Evolutionary conservation across 257 asterid species (phyloP).

Genomic region (Plantago elongata): DNA sequence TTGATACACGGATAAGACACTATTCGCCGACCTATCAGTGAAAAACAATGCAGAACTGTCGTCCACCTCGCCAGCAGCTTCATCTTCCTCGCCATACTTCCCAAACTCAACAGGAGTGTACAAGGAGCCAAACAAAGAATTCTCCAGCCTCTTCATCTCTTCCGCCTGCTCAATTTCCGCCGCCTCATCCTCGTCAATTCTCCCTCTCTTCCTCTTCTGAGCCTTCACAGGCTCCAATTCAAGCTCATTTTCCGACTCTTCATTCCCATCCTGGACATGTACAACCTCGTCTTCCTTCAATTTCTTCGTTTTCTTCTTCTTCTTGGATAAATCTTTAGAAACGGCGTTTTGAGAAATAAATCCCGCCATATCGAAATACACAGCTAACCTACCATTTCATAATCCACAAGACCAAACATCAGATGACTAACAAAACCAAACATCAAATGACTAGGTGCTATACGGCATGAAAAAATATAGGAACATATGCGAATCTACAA

Average conservation of each 20-base stretch:
- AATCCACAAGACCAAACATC: not conserved
- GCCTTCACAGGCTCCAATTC: constrained; percentile 21
- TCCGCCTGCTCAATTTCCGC: constrained; percentile 45
- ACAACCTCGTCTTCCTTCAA: constrained; percentile 17
- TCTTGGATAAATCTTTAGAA: constrained; percentile 35
- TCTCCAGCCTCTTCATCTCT: constrained; percentile 72
- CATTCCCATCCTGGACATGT: constrained; percentile 26
- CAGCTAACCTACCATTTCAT: constrained; percentile 4
- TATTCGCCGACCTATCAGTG: constrained; percentile 55
- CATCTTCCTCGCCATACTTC: constrained; percentile 48
- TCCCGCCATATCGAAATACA: constrained; percentile 31
- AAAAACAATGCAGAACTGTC: constrained; percentile 51
- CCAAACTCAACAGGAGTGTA: constrained; percentile 57
- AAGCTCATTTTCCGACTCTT: constrained; percentile 26
- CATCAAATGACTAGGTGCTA: not conserved
- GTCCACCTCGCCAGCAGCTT: constrained; percentile 32
- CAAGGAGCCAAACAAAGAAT: constrained; percentile 63
- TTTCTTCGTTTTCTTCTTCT: constrained; percentile 42
- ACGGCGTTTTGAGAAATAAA: constrained; percentile 78
- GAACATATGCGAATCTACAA: no score
- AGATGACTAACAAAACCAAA: not conserved
- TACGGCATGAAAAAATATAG: no score
- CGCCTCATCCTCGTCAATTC: constrained; percentile 26
- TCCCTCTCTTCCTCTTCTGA: constrained; percentile 47
- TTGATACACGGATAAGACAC: constrained; percentile 51